These are phyloP conservation scores for Digitaria exilis DNA, from an alignment of 202 grass and related monocot species.

Conservation along the genomic window DNA sequence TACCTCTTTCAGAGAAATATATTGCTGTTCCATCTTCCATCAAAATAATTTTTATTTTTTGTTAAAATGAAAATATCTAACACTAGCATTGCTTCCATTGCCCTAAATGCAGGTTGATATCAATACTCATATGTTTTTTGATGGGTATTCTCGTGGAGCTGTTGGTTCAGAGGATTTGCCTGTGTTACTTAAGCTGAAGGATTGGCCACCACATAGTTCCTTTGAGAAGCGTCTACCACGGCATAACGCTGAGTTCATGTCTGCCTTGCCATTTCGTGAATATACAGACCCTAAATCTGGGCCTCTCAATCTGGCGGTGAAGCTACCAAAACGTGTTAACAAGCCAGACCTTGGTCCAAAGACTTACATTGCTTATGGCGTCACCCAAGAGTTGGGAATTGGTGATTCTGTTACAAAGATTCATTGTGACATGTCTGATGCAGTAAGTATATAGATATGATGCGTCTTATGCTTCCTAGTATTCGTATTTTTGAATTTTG, in stretches of 20 bases:
- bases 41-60: background rate
- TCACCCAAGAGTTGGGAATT: slow-evolving; percentile 67
- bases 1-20: background rate
- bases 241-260: slow-evolving; percentile 67
- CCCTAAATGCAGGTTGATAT: slow-evolving; percentile 49
- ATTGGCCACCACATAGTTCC: slow-evolving; percentile 80
- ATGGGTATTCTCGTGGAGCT: slow-evolving; percentile 58
- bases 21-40: slow-evolving; percentile 23
- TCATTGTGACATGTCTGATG: slow-evolving; percentile 95
- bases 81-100: background rate
- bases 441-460: slow-evolving; percentile 42
- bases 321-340: slow-evolving; percentile 35
- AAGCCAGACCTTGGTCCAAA: slow-evolving; percentile 92
- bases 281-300: slow-evolving; percentile 76
- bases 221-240: slow-evolving; percentile 83
- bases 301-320: slow-evolving; percentile 76
- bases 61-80: slow-evolving; percentile 1
- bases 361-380: slow-evolving; percentile 91
- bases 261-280: slow-evolving; percentile 78
- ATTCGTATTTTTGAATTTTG: background rate
- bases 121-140: slow-evolving; percentile 74
- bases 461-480: background rate
- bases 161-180: slow-evolving; percentile 44
- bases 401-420: slow-evolving; percentile 95
- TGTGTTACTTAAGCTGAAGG: slow-evolving; percentile 81